Evolutionary conservation across 2,329 filamentous ascomycete genomes (phyloP).

Genomic region (Fusarium sp.): DNA sequence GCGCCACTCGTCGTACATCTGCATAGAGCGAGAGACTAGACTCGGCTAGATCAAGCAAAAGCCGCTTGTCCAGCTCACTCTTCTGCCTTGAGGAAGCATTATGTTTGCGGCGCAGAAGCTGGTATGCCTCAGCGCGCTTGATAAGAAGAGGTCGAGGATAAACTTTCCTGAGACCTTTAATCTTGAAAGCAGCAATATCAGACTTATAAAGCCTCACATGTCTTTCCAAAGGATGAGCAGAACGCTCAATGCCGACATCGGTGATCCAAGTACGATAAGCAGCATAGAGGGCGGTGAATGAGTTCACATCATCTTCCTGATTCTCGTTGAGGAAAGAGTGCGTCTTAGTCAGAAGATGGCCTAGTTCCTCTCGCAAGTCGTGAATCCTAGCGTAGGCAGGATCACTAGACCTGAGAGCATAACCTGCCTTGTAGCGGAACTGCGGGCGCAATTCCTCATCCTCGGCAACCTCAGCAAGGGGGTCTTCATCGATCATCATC

Average conservation of each 20-base stretch:
- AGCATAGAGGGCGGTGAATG: conserved; percentile 92
- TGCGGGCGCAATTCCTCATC: conserved; percentile 88
- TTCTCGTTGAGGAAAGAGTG: conserved; percentile 86
- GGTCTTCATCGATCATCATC: conserved; percentile 63
- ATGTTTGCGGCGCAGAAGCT: conserved; percentile 92
- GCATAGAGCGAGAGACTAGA: conserved; percentile 94
- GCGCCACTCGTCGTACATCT: conserved; percentile 94
- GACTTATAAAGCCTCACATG: conserved; percentile 87
- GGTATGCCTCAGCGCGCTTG: conserved; percentile 93
- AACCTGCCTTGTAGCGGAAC: conserved; percentile 91
- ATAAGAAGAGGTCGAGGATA: conserved; percentile 95
- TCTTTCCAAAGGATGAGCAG: conserved; percentile 91
- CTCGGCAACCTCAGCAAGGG: conserved; percentile 75
- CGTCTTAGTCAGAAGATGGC: conserved; percentile 84
- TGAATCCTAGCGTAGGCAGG: conserved; percentile 83
- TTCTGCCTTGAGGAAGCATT: conserved; percentile 91
- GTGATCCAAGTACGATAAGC: conserved; percentile 98
- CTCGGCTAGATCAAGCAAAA: conserved; percentile 89
- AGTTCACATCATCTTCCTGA: conserved; percentile 95
- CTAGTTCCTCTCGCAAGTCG: conserved; percentile 82
- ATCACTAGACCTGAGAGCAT: conserved; percentile 72
- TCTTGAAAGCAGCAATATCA: conserved; percentile 93
- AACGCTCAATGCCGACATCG: conserved; percentile 95
- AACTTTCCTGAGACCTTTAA: conserved; percentile 90
- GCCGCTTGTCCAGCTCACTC: conserved; percentile 87